phyloP scores from a whole-genome alignment of 2,329 filamentous ascomycete species.

The Chrysoporthe deuterocubensis region DNA sequence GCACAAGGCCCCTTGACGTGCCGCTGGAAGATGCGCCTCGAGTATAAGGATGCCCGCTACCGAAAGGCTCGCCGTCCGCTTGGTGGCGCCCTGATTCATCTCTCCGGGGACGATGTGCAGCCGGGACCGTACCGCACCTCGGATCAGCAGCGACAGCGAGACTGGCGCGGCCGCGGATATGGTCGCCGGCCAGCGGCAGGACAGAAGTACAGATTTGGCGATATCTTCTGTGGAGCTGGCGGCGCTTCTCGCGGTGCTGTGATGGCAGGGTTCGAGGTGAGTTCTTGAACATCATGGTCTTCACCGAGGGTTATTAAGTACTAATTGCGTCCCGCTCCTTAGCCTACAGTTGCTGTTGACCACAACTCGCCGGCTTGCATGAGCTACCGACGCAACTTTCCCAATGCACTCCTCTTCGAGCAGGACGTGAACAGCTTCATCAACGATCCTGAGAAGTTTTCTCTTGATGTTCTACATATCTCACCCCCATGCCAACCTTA shows the following conservation, averaged over 20 bases:
- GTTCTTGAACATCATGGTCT: background rate
- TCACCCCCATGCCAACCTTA: conserved; percentile 80
- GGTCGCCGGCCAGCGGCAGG: background rate
- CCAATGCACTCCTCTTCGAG: conserved; percentile 46
- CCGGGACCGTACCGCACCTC: conserved; percentile 25
- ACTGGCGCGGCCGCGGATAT: conserved; percentile 44
- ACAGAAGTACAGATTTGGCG: conserved; percentile 66
- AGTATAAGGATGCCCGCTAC: conserved; percentile 36
- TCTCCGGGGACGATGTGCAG: conserved; percentile 37
- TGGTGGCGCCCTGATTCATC: conserved; percentile 41
- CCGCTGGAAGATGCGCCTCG: conserved; percentile 51
- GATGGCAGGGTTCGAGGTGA: conserved; percentile 54
- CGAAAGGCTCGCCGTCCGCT: conserved; percentile 30
- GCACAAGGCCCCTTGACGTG: conserved; percentile 50
- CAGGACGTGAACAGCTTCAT: conserved; percentile 56
- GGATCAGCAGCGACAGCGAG: conserved; percentile 37
- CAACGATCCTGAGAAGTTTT: conserved; percentile 35
- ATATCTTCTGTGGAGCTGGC: conserved; percentile 74
- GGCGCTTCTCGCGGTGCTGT: conserved; percentile 70
- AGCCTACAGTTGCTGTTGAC: conserved; percentile 67
- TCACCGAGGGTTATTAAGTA: too few relatives aligned
- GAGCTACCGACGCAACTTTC: conserved; percentile 65
- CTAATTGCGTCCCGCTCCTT: too few relatives aligned
- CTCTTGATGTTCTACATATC: conserved; percentile 72
- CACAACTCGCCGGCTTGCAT: conserved; percentile 56